phyloP scores from a whole-genome alignment of 2,329 filamentous ascomycete species.

The Rachicladosporium sp. region DNA sequence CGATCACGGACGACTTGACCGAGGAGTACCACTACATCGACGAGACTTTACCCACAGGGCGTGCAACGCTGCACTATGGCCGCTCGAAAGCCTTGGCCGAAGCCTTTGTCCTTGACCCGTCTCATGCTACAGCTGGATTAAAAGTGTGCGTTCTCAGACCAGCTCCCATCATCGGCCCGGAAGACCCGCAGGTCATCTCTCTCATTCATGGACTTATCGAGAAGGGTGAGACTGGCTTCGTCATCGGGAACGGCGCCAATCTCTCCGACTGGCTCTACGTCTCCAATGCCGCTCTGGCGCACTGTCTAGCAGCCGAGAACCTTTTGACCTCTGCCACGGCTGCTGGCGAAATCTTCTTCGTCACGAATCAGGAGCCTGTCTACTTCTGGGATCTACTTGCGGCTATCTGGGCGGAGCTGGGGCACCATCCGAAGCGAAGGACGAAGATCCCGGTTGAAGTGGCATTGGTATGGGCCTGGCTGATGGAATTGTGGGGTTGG shows the following conservation, averaged over 20 bases:
- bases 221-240: constrained; percentile 58
- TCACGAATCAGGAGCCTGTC: constrained; percentile 7
- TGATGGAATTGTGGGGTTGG: constrained; percentile 38
- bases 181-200: constrained; percentile 64
- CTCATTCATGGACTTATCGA: constrained; percentile 61
- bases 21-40: constrained; percentile 72
- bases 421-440: constrained; percentile 38
- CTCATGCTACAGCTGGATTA: constrained; percentile 38
- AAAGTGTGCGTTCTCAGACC: constrained; percentile 60
- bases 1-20: constrained; percentile 65
- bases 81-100: constrained; percentile 84
- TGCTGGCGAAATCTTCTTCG: constrained; percentile 68
- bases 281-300: constrained; percentile 60
- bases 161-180: constrained; percentile 81
- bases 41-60: constrained; percentile 67
- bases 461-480: constrained; percentile 36
- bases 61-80: constrained; percentile 66
- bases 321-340: constrained; percentile 54
- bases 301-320: constrained; percentile 66
- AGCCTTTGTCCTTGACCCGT: constrained; percentile 59
- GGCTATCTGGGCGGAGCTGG: constrained; percentile 58
- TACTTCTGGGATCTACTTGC: constrained; percentile 80
- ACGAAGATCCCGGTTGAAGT: constrained; percentile 36
- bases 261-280: constrained; percentile 62
- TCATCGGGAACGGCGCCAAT: constrained; percentile 65